Evolutionary conservation across 352 stramenopile species (phyloP).

Genomic region (Phytophthora pistaciae): DNA sequence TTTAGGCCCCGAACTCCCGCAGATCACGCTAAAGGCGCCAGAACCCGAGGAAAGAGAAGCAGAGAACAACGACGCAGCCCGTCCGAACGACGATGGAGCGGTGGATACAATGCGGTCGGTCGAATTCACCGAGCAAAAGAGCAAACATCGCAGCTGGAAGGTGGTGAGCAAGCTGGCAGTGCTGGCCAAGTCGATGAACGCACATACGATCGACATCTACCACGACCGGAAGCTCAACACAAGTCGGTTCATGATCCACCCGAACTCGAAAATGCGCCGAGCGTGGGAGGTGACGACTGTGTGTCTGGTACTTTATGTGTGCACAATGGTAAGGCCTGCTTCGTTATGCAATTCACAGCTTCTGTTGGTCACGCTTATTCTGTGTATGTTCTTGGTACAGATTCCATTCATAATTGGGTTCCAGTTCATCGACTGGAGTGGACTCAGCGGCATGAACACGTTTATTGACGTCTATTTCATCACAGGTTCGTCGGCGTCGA

Average conservation of each 20-base stretch:
- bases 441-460: conserved; percentile 57
- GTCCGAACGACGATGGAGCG: conserved; percentile 1
- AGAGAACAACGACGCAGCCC: not conserved
- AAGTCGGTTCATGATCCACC: conserved; percentile 80
- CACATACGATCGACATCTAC: conserved; percentile 79
- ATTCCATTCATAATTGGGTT: conserved; percentile 76
- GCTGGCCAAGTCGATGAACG: conserved; percentile 44
- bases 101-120: conserved; percentile 20
- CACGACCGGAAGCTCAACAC: conserved; percentile 68
- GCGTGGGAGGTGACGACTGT: conserved; percentile 81
- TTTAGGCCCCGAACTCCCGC: conserved; percentile 17
- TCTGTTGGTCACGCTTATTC: not conserved
- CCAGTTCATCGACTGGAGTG: conserved; percentile 70
- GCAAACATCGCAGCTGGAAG: conserved; percentile 33
- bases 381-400: conserved; percentile 6
- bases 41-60: not conserved
- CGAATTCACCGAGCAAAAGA: conserved; percentile 4
- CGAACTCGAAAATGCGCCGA: conserved; percentile 78
- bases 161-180: conserved; percentile 39
- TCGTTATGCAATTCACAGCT: not conserved
- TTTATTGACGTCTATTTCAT: conserved; percentile 89
- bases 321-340: conserved; percentile 50
- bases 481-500: conserved; percentile 31
- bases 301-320: conserved; percentile 81
- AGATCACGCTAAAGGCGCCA: not conserved